Evolutionary conservation across 2,329 filamentous ascomycete species (phyloP), one percentile per base, ranked within the genome.

Genomic region (Cladosporium sp.): DNA sequence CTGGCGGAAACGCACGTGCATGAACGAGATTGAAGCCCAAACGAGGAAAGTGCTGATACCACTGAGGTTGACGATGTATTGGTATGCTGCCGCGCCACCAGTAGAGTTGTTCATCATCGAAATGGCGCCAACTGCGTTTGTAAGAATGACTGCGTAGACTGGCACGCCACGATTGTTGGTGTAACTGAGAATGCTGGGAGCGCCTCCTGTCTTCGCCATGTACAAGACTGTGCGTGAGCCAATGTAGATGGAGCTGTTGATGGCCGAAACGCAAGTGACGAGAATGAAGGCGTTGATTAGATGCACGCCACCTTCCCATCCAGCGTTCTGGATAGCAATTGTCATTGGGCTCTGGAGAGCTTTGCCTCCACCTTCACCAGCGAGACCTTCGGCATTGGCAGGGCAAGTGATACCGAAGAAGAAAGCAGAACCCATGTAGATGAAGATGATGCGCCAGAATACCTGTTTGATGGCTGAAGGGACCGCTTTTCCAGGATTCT

Each of bases 161-260:
- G 82, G 82, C 0, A 83, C 80, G 25, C 89, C 89, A 14, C 83
- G 79, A 22, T 75, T 76, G 70, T 88, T 84, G 2, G 88, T 90
- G 71, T 82, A 84, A 42, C 86, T 87, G 1, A 92, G 77, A 65
- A 92, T 82, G 19, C 73, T 76, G 0, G 89, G 89, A 0, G 89
- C 89, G 71, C 89, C 90, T 49, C 83, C 79, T 45, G 85, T 84
- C 66, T 89, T 86, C 0, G 88, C 88, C 84, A 92, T 89, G 75
- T 85, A 91, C 0, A 92, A 75, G 1, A 93, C 74, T 0, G 88
- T 92, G 20, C 89, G 83, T 3, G 87, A 89, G 45, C 85, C 85
- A 64, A 92, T 89, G 71, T 92, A 92, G 61, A 92, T 88, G 8
- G 86, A 88, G 55, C 84, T 86, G 73, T 92, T 92, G 65, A 88